Evolutionary conservation across 768 basidiomycete species (phyloP).

Genomic region (Kwoniella botswanensis): DNA sequence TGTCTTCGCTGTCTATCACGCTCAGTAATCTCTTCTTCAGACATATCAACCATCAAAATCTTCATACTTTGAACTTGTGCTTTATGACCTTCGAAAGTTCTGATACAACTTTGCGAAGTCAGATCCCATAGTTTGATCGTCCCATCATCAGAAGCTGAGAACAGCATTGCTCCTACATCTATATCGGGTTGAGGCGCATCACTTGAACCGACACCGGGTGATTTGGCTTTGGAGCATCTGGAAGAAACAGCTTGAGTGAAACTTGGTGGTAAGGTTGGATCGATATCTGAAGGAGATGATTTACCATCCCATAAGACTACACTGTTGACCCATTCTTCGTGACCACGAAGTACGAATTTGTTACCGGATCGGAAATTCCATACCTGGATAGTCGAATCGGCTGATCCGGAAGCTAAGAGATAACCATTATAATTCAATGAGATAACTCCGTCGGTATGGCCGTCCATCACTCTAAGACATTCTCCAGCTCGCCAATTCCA

Average conservation of each 20-base stretch:
- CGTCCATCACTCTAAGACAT: conserved; percentile 72
- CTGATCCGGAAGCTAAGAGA: conserved; percentile 88
- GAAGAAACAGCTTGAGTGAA: conserved; percentile 30
- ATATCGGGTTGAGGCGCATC: conserved; percentile 42
- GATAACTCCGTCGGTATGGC: conserved; percentile 89
- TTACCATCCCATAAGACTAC: conserved; percentile 86
- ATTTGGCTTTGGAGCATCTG: conserved; percentile 21
- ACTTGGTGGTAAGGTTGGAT: conserved; percentile 44
- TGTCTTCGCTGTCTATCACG: conserved; percentile 19
- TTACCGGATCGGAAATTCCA: conserved; percentile 85
- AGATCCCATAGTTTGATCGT: conserved; percentile 95
- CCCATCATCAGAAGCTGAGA: conserved; percentile 94
- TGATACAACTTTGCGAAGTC: conserved; percentile 74
- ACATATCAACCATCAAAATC: conserved; percentile 68
- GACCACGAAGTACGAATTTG: conserved; percentile 90
- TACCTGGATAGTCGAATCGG: conserved; percentile 79
- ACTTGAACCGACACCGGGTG: conserved; percentile 15
- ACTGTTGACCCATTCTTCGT: conserved; percentile 93
- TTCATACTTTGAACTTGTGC: conserved; percentile 93
- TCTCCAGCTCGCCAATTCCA: conserved; percentile 61
- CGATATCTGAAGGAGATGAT: conserved; percentile 57
- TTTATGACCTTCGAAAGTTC: conserved; percentile 84
- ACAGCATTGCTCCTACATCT: conserved; percentile 85
- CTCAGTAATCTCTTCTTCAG: conserved; percentile 36
- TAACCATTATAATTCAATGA: conserved; percentile 90